Evolutionary conservation across 1,284 basidiomycete species (phyloP).

Genomic region (Moesziomyces sp.): DNA sequence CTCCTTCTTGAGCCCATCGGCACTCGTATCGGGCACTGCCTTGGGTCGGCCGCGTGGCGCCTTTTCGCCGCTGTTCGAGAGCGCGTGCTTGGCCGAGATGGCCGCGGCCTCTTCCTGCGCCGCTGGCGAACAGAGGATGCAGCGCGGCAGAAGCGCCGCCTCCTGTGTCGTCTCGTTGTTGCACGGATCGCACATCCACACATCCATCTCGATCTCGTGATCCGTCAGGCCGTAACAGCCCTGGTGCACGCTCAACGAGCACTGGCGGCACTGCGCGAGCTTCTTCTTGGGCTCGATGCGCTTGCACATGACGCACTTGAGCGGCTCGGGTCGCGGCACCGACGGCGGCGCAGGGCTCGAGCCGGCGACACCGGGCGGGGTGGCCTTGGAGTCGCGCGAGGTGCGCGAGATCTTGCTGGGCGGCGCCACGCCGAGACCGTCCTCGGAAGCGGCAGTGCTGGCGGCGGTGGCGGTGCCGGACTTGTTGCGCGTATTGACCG

Average conservation of each 20-base stretch:
- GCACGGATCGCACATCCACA: slow-evolving; percentile 64
- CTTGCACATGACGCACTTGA: slow-evolving; percentile 63
- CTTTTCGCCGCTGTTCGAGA: slow-evolving; percentile 21
- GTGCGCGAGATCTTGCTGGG: slow-evolving; percentile 43
- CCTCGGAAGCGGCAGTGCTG: slow-evolving; percentile 35
- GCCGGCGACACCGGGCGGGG: slow-evolving; percentile 23
- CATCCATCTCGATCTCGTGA: slow-evolving; percentile 44
- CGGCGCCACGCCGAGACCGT: slow-evolving; percentile 62
- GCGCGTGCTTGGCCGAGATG: slow-evolving; percentile 35
- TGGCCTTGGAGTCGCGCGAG: slow-evolving; percentile 35
- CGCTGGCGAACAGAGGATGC: slow-evolving; percentile 53
- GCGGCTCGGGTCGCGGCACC: slow-evolving; percentile 42
- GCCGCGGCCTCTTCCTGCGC: slow-evolving; percentile 47
- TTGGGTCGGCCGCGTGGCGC: slow-evolving; percentile 20
- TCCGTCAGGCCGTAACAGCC: slow-evolving; percentile 61
- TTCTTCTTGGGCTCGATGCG: slow-evolving; percentile 62
- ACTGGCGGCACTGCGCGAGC: slow-evolving; percentile 59
- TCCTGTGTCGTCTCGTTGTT: slow-evolving; percentile 58
- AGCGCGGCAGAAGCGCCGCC: slow-evolving; percentile 53
- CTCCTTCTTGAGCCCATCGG: slow-evolving; percentile 28
- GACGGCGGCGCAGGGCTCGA: slow-evolving; percentile 18
- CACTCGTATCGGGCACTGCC: slow-evolving; percentile 9
- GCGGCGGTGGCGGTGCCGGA: slow-evolving; percentile 31
- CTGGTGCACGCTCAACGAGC: slow-evolving; percentile 62
- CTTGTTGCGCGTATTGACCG: slow-evolving; percentile 51